Conservation (phyloP, 1,284 basidiomycete genomes). For the Rhodotorula sp. region DNA sequence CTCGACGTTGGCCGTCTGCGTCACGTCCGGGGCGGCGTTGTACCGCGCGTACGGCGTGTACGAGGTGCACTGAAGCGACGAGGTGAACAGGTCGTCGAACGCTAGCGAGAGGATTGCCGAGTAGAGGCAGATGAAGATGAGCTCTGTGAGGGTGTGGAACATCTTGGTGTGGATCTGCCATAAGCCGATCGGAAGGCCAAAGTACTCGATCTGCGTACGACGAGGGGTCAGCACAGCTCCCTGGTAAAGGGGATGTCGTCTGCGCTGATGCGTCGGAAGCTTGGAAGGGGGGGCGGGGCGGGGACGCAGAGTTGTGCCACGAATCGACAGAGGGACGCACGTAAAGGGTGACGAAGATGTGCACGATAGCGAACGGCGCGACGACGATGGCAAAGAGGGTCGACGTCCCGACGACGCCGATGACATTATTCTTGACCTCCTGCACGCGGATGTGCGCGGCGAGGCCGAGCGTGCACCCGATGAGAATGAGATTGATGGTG, state of each 20-base stretch:
- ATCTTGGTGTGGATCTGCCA: constrained; percentile 64
- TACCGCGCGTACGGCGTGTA: constrained; percentile 46
- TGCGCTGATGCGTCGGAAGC: too few species aligned
- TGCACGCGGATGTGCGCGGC: constrained; percentile 70
- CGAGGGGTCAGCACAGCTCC: not conserved
- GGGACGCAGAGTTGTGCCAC: too few species aligned
- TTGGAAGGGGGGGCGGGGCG: too few species aligned
- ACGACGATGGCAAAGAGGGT: constrained; percentile 85
- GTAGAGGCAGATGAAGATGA: constrained; percentile 82
- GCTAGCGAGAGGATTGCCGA: constrained; percentile 81
- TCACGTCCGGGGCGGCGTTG: constrained; percentile 58
- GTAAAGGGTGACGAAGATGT: constrained; percentile 75
- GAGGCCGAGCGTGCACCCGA: constrained; percentile 73
- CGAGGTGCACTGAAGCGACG: constrained; percentile 70
- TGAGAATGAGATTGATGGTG: constrained; percentile 78
- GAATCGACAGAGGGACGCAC: constrained; percentile 25
- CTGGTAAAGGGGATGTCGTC: too few species aligned
- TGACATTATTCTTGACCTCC: constrained; percentile 60
- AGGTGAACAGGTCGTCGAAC: constrained; percentile 90
- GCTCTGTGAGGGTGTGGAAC: constrained; percentile 57
- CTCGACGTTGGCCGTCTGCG: constrained; percentile 63
- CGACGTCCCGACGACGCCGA: constrained; percentile 73
- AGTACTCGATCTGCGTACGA: constrained; percentile 73
- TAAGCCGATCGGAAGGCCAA: constrained; percentile 81
- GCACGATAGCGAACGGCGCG: constrained; percentile 76